Evolutionary conservation across 352 stramenopile species (phyloP).

Genomic region (Globisporangium megalacanthum): DNA sequence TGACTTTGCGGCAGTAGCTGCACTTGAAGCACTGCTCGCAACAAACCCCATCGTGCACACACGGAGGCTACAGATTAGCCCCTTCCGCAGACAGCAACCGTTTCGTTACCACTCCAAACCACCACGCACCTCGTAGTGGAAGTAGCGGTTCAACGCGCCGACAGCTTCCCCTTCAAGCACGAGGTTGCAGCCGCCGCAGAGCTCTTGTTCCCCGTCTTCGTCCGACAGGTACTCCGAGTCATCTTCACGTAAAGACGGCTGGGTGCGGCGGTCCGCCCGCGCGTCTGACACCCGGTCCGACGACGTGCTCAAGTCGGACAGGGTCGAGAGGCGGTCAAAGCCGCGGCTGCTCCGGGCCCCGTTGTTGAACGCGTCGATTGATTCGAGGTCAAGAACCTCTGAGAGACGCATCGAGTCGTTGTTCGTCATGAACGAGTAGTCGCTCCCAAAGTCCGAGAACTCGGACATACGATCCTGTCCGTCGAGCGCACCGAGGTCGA

Average conservation of each 20-base stretch:
- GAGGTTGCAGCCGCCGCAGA: conserved; percentile 60
- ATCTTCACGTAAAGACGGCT: conserved; percentile 17
- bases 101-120: too few species aligned
- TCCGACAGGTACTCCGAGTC: conserved; percentile 48
- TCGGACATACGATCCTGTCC: conserved; percentile 54
- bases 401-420: conserved; percentile 69
- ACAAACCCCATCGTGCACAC: not conserved
- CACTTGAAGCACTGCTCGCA: conserved; percentile 71
- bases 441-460: conserved; percentile 55
- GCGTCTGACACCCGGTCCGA: conserved; percentile 31
- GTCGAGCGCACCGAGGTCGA: conserved; percentile 56
- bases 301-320: conserved; percentile 57
- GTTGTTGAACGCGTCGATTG: conserved; percentile 41
- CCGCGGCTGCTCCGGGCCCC: conserved; percentile 13
- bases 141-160: conserved; percentile 76
- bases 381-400: conserved; percentile 74
- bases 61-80: not conserved
- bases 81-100: not conserved
- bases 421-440: conserved; percentile 58
- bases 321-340: conserved; percentile 28
- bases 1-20: conserved; percentile 61
- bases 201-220: conserved; percentile 65
- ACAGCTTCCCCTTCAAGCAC: conserved; percentile 78
- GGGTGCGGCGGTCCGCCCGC: conserved; percentile 3
- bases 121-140: conserved; percentile 62